Conservation (phyloP, 768 basidiomycete species). For the Boletus sp. region DNA sequence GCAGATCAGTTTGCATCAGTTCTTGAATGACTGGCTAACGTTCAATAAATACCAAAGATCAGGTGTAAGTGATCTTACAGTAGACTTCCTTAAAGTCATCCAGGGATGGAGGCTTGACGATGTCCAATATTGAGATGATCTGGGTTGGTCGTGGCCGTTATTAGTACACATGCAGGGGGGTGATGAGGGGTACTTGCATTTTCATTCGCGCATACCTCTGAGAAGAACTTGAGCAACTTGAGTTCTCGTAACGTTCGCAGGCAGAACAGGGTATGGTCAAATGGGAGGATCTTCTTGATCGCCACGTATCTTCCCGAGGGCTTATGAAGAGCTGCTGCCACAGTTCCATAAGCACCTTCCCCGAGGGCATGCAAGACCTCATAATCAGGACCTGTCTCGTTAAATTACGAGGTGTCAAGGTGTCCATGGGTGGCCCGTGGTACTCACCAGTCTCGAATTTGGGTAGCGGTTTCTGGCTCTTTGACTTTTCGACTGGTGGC, state of each 20-base stretch:
- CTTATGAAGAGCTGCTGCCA: conserved; percentile 83
- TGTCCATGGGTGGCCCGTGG: not conserved
- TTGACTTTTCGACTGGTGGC: conserved; percentile 26
- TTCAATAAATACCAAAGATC: conserved; percentile 3
- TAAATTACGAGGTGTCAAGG: conserved; percentile 6
- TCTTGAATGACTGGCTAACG: conserved; percentile 66
- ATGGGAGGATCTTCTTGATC: conserved; percentile 93
- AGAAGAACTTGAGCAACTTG: conserved; percentile 85
- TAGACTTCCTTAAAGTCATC: conserved; percentile 87
- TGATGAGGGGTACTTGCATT: conserved; percentile 46
- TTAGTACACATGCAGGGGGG: not conserved
- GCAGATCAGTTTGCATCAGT: conserved; percentile 87
- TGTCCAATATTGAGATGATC: conserved; percentile 92
- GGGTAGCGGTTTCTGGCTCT: conserved; percentile 61
- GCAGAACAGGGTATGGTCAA: conserved; percentile 91
- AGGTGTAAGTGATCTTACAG: conserved; percentile 41
- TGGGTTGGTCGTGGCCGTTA: conserved; percentile 28
- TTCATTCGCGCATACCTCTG: conserved; percentile 75
- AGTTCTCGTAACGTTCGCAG: conserved; percentile 87
- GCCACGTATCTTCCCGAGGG: conserved; percentile 83
- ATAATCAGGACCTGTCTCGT: conserved; percentile 60
- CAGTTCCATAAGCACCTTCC: conserved; percentile 88
- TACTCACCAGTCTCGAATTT: conserved; percentile 66
- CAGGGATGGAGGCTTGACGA: conserved; percentile 73
- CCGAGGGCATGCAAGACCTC: conserved; percentile 71